Evolutionary conservation across 108 stramenopile species (phyloP), one percentile per base, ranked within the genome.

Genomic region (Cylindrotheca fusiformis): DNA sequence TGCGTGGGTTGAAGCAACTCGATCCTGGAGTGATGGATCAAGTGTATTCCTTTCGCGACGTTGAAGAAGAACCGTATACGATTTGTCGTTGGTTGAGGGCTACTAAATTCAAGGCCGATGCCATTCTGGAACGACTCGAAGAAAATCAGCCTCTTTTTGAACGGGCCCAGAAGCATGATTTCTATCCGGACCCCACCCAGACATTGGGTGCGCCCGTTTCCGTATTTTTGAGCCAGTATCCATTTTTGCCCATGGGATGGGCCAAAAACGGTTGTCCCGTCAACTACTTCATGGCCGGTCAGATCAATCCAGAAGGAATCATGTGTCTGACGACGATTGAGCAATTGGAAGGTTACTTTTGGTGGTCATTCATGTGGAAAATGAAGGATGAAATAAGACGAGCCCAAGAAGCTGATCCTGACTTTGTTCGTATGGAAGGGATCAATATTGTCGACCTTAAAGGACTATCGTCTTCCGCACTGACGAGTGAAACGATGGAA

Each of bases 391-490:
- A 67, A 63, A 28, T 78, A 28, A 32, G 55, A 5, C 53, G 52
- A 19, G 52, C 71, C 1, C 68, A 72, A 63, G 26, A 23, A n/a
- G 10, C 22, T 2, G 45, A 78, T 68, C 69, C 73, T 2, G 66
- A 75, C 55, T 70, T 71, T 52, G 73, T 52, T 12, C 45, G 69
- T 1, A 81, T 82, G 58, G 79, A 87, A 58, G 75, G 80, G 28
- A 76, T 91, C 29, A 71, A 58, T 31, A 63, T 87, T 17, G 55
- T 87, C 27, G 86, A 91, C 60, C 56, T 91, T 31, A 71, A 68
- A 32, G 78, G 81, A 52, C 51, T 91, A 53, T 75, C 78, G 32
- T 58, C 72, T 8, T 41, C 55, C n/a, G 66, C 78, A 30, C 50
- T 87, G 46, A 78, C 78, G 6, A 47, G 58, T 14, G 78, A 82